phyloP scores from a whole-genome alignment of 768 basidiomycete species.

The Mycena amicta region DNA sequence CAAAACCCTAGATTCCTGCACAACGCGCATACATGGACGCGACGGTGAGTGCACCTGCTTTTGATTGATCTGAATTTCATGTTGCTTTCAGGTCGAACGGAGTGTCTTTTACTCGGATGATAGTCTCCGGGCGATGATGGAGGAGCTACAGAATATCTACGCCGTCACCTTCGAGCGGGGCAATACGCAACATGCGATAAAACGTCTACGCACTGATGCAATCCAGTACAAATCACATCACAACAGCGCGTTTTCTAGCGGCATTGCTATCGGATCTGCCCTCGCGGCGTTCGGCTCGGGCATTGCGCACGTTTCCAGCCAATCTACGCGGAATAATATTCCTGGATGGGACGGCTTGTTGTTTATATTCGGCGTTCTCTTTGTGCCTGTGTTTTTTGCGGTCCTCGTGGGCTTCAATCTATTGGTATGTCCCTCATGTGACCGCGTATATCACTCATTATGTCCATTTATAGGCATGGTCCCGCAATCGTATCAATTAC shows the following conservation, averaged over 20 bases:
- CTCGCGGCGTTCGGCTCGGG: constrained; percentile 69
- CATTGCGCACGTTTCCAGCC: constrained; percentile 55
- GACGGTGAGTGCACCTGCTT: constrained; percentile 48
- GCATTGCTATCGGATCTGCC: constrained; percentile 69
- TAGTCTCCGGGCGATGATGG: constrained; percentile 66
- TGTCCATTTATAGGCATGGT: constrained; percentile 45
- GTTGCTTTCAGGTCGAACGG: constrained; percentile 79
- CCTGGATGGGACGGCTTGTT: constrained; percentile 76
- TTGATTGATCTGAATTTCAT: too few relatives aligned
- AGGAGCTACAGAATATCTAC: constrained; percentile 76
- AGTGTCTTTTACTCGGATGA: constrained; percentile 68
- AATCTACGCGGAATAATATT: constrained; percentile 51
- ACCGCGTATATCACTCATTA: neutral
- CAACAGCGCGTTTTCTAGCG: constrained; percentile 74
- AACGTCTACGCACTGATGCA: constrained; percentile 62
- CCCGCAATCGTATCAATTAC: constrained; percentile 80
- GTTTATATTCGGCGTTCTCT: constrained; percentile 74
- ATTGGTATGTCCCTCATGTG: constrained; percentile 38
- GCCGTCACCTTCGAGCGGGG: constrained; percentile 77
- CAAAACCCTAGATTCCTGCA: constrained; percentile 54
- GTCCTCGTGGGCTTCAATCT: constrained; percentile 82
- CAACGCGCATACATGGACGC: constrained; percentile 81
- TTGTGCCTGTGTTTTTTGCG: constrained; percentile 74
- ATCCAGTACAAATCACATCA: constrained; percentile 60
- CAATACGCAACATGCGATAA: constrained; percentile 75